Conservation (phyloP, 108 stramenopile genomes). For the Seminavis robusta region DNA sequence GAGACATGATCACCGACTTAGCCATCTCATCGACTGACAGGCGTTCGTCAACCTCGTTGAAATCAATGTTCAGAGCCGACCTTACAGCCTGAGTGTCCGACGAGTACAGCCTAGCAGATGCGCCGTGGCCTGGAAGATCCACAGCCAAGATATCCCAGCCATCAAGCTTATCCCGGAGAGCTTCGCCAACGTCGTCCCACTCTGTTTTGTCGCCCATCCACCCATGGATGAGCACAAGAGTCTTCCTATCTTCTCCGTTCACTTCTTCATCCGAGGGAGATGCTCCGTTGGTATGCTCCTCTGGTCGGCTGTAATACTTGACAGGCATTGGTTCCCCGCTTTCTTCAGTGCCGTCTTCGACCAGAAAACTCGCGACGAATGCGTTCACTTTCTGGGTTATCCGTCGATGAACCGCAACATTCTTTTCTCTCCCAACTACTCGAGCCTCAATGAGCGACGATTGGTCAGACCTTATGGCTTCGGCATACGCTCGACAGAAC, state of each 20-base stretch:
- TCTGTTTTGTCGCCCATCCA: slow-evolving; percentile 87
- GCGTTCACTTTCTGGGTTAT: slow-evolving; percentile 37
- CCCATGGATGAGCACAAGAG: slow-evolving; percentile 75
- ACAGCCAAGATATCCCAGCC: slow-evolving; percentile 65
- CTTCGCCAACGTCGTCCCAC: slow-evolving; percentile 54
- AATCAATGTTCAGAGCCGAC: slow-evolving; percentile 24
- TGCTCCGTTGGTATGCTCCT: background rate
- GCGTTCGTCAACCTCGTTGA: slow-evolving; percentile 9
- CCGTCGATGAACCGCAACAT: slow-evolving; percentile 60
- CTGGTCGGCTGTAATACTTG: slow-evolving; percentile 15
- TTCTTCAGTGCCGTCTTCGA: background rate
- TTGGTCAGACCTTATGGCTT: slow-evolving; percentile 15
- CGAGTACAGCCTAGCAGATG: slow-evolving; percentile 29
- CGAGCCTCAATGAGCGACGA: slow-evolving; percentile 56
- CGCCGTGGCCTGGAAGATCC: slow-evolving; percentile 78
- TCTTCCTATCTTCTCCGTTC: slow-evolving; percentile 38
- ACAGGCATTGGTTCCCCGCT: slow-evolving; percentile 25
- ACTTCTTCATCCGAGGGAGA: background rate
- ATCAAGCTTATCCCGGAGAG: slow-evolving; percentile 25
- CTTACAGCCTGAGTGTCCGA: slow-evolving; percentile 23
- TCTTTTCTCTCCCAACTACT: slow-evolving; percentile 51
- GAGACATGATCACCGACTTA: slow-evolving; percentile 34
- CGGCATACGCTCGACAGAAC: slow-evolving; percentile 36
- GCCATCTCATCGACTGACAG: slow-evolving; percentile 59
- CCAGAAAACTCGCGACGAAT: slow-evolving; percentile 11